phyloP scores from a whole-genome alignment of 805 yeast species.

The Saccharomycopsis sp. region DNA sequence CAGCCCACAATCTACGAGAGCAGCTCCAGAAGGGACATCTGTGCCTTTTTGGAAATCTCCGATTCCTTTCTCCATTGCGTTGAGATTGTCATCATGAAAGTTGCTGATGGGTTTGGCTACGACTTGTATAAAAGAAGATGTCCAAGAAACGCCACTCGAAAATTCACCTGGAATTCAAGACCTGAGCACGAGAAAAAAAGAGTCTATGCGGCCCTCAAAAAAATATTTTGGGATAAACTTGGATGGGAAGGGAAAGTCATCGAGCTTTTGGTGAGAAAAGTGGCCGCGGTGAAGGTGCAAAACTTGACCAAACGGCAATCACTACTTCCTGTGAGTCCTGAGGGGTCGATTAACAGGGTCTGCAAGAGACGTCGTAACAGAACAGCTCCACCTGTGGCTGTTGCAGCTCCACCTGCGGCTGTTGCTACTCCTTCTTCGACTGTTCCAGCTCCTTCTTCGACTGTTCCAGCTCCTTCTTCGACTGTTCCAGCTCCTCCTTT shows the following conservation, averaged over 20 bases:
- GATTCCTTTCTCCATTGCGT: not conserved
- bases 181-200: not conserved
- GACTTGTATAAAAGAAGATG: not conserved
- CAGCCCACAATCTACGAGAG: not conserved
- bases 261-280: conserved; percentile 1
- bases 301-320: not conserved
- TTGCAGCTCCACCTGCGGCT: no score
- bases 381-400: no score
- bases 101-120: conserved; percentile 1
- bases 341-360: not conserved
- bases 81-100: not conserved
- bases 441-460: no score
- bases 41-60: not conserved
- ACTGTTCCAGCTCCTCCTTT: no score
- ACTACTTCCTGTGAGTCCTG: not conserved
- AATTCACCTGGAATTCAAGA: not conserved
- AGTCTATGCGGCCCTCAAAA: not conserved
- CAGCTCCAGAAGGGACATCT: not conserved
- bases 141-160: not conserved
- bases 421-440: no score
- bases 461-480: no score
- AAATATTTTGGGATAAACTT: not conserved
- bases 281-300: not conserved
- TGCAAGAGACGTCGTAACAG: no score
- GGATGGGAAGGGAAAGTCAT: not conserved